A percentile compares a stretch with the other conserved stretches of the same genome.
phyloP scores from a whole-genome alignment of 2,329 filamentous ascomycete genomes.

The Xylaria sp. region DNA sequence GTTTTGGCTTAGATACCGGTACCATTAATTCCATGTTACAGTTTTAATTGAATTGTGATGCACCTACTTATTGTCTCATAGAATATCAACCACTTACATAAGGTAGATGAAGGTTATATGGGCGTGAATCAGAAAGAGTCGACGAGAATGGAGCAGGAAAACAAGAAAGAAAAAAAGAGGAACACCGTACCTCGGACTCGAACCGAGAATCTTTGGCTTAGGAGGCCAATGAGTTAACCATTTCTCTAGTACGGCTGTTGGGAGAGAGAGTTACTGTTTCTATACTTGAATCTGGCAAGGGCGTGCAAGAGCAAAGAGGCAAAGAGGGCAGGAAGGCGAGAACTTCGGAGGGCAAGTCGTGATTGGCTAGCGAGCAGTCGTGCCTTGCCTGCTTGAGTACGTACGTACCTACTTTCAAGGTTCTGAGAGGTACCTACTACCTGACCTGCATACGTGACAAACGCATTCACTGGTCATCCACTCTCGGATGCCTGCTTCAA shows the following conservation, averaged over 20 bases:
- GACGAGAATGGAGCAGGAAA: not conserved
- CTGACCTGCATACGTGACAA: not conserved
- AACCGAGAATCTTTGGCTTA: constrained; percentile 43
- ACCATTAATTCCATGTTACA: too few relatives aligned
- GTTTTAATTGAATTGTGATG: not conserved
- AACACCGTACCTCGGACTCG: constrained; percentile 38
- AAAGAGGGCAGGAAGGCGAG: not conserved
- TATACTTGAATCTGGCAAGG: constrained; percentile 10
- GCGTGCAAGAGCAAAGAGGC: not conserved
- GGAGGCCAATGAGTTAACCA: constrained; percentile 42
- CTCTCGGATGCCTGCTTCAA: constrained; percentile 13
- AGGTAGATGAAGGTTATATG: too few relatives aligned
- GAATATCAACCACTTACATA: not conserved
- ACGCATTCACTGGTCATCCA: not conserved
- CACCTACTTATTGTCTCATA: not conserved
- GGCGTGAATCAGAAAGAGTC: not conserved
- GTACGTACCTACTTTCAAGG: not conserved
- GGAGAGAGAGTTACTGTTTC: not conserved
- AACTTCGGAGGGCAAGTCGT: not conserved
- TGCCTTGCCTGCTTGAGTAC: too few relatives aligned
- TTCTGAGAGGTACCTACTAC: too few relatives aligned
- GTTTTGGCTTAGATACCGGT: too few relatives aligned
- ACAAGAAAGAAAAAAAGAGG: constrained; percentile 24
- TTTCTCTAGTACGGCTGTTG: constrained; percentile 39
- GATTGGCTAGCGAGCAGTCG: not conserved